These are phyloP conservation scores for Hyaloscypha bicolor DNA, from an alignment of 495 filamentous ascomycete genomes.

Conservation along the genomic window DNA sequence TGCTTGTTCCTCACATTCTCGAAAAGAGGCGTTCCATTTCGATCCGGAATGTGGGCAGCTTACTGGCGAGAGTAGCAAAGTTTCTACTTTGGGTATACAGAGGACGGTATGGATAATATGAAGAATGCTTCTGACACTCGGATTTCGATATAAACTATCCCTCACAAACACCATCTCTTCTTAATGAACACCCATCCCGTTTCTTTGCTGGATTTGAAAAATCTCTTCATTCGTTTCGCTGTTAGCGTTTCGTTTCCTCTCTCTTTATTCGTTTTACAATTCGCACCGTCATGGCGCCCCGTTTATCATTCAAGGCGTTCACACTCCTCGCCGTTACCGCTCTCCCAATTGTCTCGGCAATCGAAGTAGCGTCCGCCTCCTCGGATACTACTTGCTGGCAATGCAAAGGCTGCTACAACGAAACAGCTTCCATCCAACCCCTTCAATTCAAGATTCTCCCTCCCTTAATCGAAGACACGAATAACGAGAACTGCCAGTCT, in stretches of 20 bases:
- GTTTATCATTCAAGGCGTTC: neutral
- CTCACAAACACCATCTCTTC: too few relatives aligned
- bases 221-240: neutral
- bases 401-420: neutral
- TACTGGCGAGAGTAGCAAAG: too few relatives aligned
- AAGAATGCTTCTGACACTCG: too few relatives aligned
- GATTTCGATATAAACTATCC: too few relatives aligned
- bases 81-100: too few relatives aligned
- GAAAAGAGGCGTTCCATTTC: too few relatives aligned
- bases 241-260: neutral
- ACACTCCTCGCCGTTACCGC: neutral
- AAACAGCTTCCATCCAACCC: neutral
- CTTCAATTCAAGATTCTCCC: neutral
- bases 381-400: neutral
- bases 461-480: constrained; percentile 3
- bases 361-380: neutral
- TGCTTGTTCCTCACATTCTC: too few relatives aligned
- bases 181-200: neutral
- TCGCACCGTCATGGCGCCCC: neutral
- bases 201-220: neutral
- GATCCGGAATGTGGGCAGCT: too few relatives aligned
- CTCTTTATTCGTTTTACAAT: neutral
- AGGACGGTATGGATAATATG: too few relatives aligned
- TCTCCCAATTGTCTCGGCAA: neutral
- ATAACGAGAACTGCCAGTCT: constrained; percentile 6